These are phyloP conservation scores for Ascochyta clinopodiicola DNA, from an alignment of 2,329 filamentous ascomycete species.

Conservation along the genomic window DNA sequence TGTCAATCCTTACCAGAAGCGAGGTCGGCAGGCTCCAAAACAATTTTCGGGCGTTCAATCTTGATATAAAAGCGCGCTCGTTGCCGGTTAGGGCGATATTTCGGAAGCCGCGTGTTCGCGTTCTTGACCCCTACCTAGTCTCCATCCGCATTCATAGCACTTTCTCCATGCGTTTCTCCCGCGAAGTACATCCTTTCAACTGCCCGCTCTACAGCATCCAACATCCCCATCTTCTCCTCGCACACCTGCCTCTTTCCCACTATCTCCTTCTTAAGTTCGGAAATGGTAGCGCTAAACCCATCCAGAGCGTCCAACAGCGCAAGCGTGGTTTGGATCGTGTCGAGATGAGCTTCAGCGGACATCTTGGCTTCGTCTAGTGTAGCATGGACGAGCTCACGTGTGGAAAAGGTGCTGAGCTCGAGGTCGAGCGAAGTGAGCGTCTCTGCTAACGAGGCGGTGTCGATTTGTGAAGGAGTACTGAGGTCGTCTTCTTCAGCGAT, in stretches of 20 bases:
- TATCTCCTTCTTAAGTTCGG: slow-evolving; percentile 19
- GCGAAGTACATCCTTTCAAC: background rate
- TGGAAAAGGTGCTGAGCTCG: slow-evolving; percentile 6
- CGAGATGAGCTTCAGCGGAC: slow-evolving; percentile 11
- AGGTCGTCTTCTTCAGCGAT: slow-evolving; percentile 4
- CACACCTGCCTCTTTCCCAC: slow-evolving; percentile 14
- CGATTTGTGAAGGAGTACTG: background rate
- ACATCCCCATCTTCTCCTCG: slow-evolving; percentile 14
- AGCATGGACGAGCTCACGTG: slow-evolving; percentile 18
- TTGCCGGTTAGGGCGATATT: too few relatives aligned
- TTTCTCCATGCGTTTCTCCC: background rate
- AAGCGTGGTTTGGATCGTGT: slow-evolving; percentile 20
- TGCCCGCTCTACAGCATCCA: slow-evolving; percentile 16
- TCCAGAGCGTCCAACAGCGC: slow-evolving; percentile 19
- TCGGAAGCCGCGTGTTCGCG: background rate
- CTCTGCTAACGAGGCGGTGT: background rate
- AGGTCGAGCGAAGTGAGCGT: slow-evolving; percentile 1
- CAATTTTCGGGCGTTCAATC: too few relatives aligned
- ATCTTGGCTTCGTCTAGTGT: slow-evolving; percentile 17
- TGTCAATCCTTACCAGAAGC: too few relatives aligned
- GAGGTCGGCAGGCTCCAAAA: too few relatives aligned
- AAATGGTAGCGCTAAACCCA: slow-evolving; percentile 24
- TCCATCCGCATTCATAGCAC: background rate
- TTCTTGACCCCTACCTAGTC: background rate
- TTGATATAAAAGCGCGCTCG: too few relatives aligned